These are phyloP conservation scores for Botrytis aclada DNA, from an alignment of 2,329 filamentous ascomycete species.

Conservation along the genomic window DNA sequence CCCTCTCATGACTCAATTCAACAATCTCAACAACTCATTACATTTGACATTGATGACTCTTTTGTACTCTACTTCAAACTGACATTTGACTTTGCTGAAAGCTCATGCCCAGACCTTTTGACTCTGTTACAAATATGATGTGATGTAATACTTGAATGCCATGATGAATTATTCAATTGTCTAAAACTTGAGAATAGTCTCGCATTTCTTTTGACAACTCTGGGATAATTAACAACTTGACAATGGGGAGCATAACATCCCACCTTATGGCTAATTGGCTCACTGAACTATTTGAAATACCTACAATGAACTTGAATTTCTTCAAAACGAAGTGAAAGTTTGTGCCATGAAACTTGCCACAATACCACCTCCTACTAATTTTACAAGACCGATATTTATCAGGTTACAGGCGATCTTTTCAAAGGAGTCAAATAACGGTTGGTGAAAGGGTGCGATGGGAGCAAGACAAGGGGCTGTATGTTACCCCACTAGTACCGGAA, in stretches of 20 bases:
- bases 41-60: background rate
- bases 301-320: background rate
- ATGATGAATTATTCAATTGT: background rate
- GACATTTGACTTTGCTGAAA: background rate
- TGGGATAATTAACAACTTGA: background rate
- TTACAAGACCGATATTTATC: background rate
- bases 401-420: too few relatives aligned
- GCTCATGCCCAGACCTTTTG: background rate
- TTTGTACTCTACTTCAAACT: background rate
- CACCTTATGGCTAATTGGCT: background rate
- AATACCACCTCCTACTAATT: background rate
- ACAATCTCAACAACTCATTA: background rate
- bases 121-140: background rate
- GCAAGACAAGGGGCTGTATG: conserved; percentile 1
- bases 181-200: background rate
- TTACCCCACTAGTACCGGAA: conserved; percentile 3
- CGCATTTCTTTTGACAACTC: background rate
- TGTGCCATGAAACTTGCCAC: background rate
- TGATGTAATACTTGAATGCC: background rate
- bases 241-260: background rate
- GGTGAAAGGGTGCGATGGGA: background rate
- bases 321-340: background rate
- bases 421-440: background rate
- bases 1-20: conserved; percentile 46
- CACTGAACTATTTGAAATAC: background rate